Evolutionary conservation across 169 alveolate species (phyloP).

Genomic region (Eimeria acervulina): DNA sequence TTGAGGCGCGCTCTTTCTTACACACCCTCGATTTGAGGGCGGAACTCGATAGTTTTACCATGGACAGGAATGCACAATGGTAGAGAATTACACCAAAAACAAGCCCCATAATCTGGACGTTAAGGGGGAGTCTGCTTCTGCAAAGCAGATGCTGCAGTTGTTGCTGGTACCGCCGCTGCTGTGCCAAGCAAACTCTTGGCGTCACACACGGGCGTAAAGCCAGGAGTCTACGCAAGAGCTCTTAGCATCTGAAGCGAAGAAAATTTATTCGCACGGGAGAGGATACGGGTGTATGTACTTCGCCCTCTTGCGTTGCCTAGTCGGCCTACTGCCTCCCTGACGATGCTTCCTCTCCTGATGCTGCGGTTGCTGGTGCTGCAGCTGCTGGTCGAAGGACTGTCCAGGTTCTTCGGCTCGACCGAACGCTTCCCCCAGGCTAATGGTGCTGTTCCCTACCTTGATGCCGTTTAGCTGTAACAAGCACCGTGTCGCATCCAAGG

Average conservation of each 20-base stretch:
- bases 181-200: neutral
- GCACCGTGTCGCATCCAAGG: constrained; percentile 82
- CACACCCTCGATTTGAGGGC: neutral
- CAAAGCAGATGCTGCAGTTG: neutral
- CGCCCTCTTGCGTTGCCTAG: neutral
- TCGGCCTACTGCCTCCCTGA: neutral
- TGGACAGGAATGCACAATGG: neutral
- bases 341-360: neutral
- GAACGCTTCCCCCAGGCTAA: constrained; percentile 79
- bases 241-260: neutral
- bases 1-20: neutral
- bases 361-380: constrained; percentile 27
- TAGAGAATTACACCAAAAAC: neutral
- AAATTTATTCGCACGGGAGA: constrained; percentile 49
- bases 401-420: constrained; percentile 22
- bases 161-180: constrained; percentile 7
- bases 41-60: neutral
- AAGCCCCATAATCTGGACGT: neutral
- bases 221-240: neutral
- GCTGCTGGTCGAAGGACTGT: neutral
- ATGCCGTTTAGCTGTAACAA: constrained; percentile 77
- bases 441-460: constrained; percentile 68
- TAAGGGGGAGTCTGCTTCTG: neutral
- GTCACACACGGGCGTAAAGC: neutral
- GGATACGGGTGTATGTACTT: constrained; percentile 65